Conservation (phyloP, 495 filamentous ascomycete genomes). For the Lasiosphaeria hispida region DNA sequence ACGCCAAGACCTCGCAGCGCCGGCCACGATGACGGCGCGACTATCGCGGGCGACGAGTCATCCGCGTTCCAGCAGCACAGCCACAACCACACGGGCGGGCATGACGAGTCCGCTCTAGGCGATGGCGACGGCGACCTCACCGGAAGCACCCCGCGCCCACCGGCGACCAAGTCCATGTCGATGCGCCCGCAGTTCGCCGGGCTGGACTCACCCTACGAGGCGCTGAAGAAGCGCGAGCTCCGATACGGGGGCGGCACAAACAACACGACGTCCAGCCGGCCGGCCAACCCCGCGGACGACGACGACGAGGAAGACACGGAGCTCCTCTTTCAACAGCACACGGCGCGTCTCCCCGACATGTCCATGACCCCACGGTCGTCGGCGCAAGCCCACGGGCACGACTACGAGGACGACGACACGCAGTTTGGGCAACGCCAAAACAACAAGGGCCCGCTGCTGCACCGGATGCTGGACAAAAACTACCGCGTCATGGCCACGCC, state of each 20-base stretch:
- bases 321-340: conserved; percentile 43
- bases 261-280: not conserved
- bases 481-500: conserved; percentile 93
- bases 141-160: conserved; percentile 53
- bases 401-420: conserved; percentile 39
- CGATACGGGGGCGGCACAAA: conserved; percentile 23
- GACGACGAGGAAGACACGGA: conserved; percentile 41
- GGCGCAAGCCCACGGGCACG: conserved; percentile 26
- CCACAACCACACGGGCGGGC: conserved; percentile 35
- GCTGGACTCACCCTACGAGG: conserved; percentile 66
- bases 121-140: conserved; percentile 48
- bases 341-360: conserved; percentile 53
- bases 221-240: conserved; percentile 58
- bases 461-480: conserved; percentile 86
- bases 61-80: conserved; percentile 29
- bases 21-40: conserved; percentile 6
- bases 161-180: conserved; percentile 41
- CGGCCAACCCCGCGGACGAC: conserved; percentile 8
- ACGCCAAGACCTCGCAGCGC: not conserved
- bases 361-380: conserved; percentile 50
- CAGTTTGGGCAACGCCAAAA: conserved; percentile 41
- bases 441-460: conserved; percentile 70
- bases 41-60: conserved; percentile 34
- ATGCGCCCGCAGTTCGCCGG: conserved; percentile 51
- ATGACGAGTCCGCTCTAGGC: conserved; percentile 51